Evolutionary conservation across 768 basidiomycete genomes (phyloP).

Genomic region (Daedaleopsis sinensis): DNA sequence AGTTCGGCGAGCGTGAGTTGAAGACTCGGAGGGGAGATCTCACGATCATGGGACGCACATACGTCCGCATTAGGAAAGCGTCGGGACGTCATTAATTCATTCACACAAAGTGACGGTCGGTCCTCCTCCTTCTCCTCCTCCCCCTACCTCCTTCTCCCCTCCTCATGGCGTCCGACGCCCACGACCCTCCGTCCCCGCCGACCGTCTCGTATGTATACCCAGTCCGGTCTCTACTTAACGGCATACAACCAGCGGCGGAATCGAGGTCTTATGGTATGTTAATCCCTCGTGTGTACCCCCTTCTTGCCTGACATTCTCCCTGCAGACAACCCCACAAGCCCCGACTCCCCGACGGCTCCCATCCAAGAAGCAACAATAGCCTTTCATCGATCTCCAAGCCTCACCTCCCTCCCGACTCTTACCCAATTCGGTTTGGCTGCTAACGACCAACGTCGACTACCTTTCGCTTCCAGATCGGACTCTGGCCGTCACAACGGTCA

Average conservation of each 20-base stretch:
- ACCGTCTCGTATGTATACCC: conserved; percentile 30
- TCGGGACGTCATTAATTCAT: no score
- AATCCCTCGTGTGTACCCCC: background rate
- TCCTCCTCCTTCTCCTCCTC: background rate
- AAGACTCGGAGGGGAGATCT: no score
- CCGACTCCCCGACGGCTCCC: background rate
- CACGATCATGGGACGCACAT: no score
- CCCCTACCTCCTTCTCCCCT: no score
- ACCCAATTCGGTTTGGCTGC: no score
- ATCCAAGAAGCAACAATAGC: background rate
- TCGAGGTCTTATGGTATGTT: conserved; percentile 3
- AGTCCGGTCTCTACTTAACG: conserved; percentile 36
- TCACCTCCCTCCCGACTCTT: background rate
- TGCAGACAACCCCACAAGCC: conserved; percentile 12
- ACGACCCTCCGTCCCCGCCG: background rate
- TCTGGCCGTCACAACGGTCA: background rate
- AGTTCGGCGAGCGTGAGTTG: no score
- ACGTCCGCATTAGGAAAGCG: no score
- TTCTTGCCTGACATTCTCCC: conserved; percentile 4
- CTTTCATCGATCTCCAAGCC: conserved; percentile 2
- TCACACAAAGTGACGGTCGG: no score
- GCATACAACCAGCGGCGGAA: conserved; percentile 27
- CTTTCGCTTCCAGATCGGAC: background rate
- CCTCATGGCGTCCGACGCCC: background rate
- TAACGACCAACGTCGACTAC: background rate